Evolutionary conservation across 2,329 filamentous ascomycete species (phyloP), one percentile per base, ranked within the genome.

Genomic region (Trichophyton benhamiae): DNA sequence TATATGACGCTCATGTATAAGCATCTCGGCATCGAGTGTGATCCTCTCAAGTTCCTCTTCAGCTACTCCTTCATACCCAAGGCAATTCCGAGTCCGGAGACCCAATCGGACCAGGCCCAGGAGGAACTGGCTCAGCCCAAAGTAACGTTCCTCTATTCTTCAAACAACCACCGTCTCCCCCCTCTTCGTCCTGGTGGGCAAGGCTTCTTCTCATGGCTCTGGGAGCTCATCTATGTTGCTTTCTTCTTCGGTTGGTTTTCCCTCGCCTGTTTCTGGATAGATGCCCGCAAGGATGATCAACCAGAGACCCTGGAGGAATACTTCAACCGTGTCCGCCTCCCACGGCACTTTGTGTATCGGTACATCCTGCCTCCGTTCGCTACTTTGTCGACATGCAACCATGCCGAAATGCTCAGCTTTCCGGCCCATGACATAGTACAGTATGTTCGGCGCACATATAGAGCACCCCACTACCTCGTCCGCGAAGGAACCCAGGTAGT

Each of bases 1-100:
- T 82, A 83, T 63, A 70, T 85, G 57, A 77, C 76, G 64, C 73
- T 75, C 27, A 80, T 86, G 78, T 85, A 85, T 68, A 73, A 79
- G 27, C 74, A 82, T 64, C 70, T 86, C 2, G 76, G 73, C 1
- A 73, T 85, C 11, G 70, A 71, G 4, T 80, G 82, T 62, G 75
- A 77, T 46, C 72, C 76, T 11, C 76, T 81, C 60, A 75, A 73
- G 15, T 84, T 84, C 65, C 69, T 83, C 1, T 85, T 80, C 67
- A 75, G 76, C 44, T 81, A 84, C 62, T 75, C 79, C 9, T 74
- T 69, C 58, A 65, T 71, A 11, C 17, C 57, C 25, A 41, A 55
- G 38, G 42, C 27, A 42, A 27, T 58, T 2, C 13, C 13, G n/a
- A 33, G 33, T 5, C 13, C 13, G 15, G 33, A 22, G 8, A n/a